These are phyloP conservation scores for Ustilago hordei DNA, from an alignment of 1,284 basidiomycete genomes.

Conservation along the genomic window DNA sequence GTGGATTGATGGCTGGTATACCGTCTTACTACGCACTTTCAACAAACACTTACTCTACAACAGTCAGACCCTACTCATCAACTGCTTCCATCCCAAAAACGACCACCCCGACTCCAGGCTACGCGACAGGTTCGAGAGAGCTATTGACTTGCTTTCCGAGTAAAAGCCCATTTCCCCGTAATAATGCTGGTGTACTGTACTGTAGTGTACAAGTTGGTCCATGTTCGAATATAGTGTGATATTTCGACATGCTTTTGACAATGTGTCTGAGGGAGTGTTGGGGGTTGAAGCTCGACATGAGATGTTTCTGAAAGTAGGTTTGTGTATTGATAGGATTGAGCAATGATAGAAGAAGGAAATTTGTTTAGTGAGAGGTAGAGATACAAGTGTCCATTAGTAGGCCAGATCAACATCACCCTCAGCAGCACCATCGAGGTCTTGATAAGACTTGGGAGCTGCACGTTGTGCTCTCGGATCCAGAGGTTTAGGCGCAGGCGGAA, in stretches of 20 bases:
- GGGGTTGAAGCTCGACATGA: too few species aligned
- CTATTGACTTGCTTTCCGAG: conserved; percentile 44
- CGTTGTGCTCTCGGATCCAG: conserved; percentile 52
- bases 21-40: conserved; percentile 49
- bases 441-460: conserved; percentile 47
- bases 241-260: too few species aligned
- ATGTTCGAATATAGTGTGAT: too few species aligned
- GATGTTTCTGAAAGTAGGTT: too few species aligned
- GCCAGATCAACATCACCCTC: conserved; percentile 53
- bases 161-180: neutral
- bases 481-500: conserved; percentile 54
- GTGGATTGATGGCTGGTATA: conserved; percentile 65
- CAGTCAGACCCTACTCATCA: conserved; percentile 48
- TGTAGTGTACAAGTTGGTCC: too few species aligned
- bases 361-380: neutral
- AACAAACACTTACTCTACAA: conserved; percentile 54
- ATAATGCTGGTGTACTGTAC: too few species aligned
- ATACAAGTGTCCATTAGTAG: conserved; percentile 24
- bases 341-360: neutral
- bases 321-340: neutral
- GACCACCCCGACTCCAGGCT: neutral
- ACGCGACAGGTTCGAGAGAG: conserved; percentile 24
- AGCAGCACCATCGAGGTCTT: conserved; percentile 59
- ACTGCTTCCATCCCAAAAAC: conserved; percentile 40
- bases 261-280: too few species aligned